phyloP scores from a whole-genome alignment of 2,329 filamentous ascomycete species.

The Penicillium psychrosexuale region DNA sequence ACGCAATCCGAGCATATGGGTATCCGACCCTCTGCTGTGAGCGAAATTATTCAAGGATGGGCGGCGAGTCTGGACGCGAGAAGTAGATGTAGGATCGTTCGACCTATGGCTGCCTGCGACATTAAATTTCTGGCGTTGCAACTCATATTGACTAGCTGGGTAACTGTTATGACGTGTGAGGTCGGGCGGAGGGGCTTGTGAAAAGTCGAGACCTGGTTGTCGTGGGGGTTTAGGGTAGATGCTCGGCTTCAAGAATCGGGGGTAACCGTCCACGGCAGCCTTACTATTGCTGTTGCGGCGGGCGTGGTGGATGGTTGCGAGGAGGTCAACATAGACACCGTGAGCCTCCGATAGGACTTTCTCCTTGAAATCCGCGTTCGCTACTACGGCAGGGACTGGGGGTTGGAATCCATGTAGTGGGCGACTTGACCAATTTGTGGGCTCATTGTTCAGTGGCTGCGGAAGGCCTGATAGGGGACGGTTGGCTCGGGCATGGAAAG shows the following conservation, averaged over 20 bases:
- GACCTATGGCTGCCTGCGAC: slow-evolving; percentile 9
- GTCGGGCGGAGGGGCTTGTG: slow-evolving; percentile 29
- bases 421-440: slow-evolving; percentile 26
- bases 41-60: slow-evolving; percentile 27
- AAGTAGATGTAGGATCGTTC: slow-evolving; percentile 15
- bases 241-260: slow-evolving; percentile 50
- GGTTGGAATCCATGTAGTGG: slow-evolving; percentile 23
- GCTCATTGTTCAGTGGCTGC: slow-evolving; percentile 22
- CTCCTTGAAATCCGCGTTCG: slow-evolving; percentile 60
- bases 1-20: slow-evolving; percentile 30
- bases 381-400: slow-evolving; percentile 23
- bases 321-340: slow-evolving; percentile 66
- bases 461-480: slow-evolving; percentile 24
- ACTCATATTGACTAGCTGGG: slow-evolving; percentile 36
- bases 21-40: slow-evolving; percentile 25
- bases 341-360: slow-evolving; percentile 69
- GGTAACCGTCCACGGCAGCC: slow-evolving; percentile 37
- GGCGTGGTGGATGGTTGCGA: slow-evolving; percentile 61
- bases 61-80: slow-evolving; percentile 21
- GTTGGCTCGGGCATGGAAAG: slow-evolving; percentile 26
- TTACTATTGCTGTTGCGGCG: slow-evolving; percentile 50
- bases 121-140: slow-evolving; percentile 22
- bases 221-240: slow-evolving; percentile 62
- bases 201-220: slow-evolving; percentile 53
- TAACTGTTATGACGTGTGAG: slow-evolving; percentile 36